A percentile compares a stretch with the other conserved stretches of the same genome.
Conservation (phyloP, 257 asterid species). For the Solanum infundibuliforme region DNA sequence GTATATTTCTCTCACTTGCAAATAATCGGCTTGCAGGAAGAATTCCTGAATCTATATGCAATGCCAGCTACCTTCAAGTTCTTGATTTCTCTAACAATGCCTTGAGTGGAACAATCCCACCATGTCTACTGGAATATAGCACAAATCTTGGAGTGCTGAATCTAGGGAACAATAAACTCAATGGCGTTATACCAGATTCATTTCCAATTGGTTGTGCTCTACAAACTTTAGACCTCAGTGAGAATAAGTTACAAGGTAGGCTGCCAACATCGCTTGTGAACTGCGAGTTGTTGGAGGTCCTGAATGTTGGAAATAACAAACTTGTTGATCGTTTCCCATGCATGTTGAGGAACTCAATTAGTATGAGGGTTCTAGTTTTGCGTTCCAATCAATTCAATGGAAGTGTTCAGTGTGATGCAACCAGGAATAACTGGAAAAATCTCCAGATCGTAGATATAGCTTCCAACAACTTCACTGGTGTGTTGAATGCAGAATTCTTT, state of each 20-base stretch:
- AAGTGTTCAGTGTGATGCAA: constrained; percentile 11
- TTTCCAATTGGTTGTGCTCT: constrained; percentile 16
- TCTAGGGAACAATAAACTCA: constrained; percentile 21
- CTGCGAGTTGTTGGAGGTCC: constrained; percentile 27
- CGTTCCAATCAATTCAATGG: constrained; percentile 14
- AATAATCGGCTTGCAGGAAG: constrained; percentile 19
- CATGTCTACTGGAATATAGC: constrained; percentile 8
- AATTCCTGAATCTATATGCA: constrained; percentile 38
- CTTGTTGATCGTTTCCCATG: constrained; percentile 31
- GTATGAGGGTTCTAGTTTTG: constrained; percentile 11
- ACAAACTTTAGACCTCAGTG: constrained; percentile 26
- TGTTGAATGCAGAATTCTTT: not conserved
- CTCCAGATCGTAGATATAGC: constrained; percentile 31
- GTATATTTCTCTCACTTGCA: not conserved
- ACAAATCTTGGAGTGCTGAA: constrained; percentile 11
- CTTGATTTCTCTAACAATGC: constrained; percentile 36
- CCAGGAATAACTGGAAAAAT: constrained; percentile 3
- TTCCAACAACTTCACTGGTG: not conserved
- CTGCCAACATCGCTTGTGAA: constrained; percentile 27
- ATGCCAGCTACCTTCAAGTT: constrained; percentile 10
- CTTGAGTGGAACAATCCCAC: constrained; percentile 27
- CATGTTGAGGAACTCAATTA: not conserved
- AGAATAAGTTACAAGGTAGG: constrained; percentile 20
- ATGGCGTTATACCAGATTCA: constrained; percentile 22
- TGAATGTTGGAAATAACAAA: constrained; percentile 33